phyloP scores from a whole-genome alignment of 352 stramenopile species.

The Phytophthora europaea region DNA sequence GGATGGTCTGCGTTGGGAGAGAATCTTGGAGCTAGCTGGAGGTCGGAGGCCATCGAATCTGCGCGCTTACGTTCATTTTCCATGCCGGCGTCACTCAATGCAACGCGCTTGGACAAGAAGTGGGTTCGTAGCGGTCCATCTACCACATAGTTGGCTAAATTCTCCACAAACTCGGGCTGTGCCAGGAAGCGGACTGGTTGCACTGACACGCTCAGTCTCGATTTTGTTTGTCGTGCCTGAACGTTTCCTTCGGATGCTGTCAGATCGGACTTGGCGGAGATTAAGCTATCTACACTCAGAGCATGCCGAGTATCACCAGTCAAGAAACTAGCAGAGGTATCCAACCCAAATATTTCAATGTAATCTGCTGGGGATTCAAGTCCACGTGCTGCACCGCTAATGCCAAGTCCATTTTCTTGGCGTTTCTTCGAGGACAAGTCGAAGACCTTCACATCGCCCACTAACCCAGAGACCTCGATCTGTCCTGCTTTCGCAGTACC shows the following conservation, averaged over 20 bases:
- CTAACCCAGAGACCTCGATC: conserved; percentile 52
- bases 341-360: conserved; percentile 68
- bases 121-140: conserved; percentile 63
- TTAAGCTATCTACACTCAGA: conserved; percentile 55
- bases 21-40: conserved; percentile 30
- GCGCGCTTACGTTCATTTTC: conserved; percentile 22
- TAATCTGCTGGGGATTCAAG: conserved; percentile 39
- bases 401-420: conserved; percentile 36
- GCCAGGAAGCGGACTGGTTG: conserved; percentile 68
- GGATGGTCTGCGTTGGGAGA: conserved; percentile 24
- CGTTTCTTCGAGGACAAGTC: conserved; percentile 60
- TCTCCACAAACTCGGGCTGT: conserved; percentile 73
- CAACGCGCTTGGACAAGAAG: conserved; percentile 39
- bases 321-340: conserved; percentile 32
- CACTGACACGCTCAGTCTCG: conserved; percentile 49
- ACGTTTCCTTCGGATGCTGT: neutral
- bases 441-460: conserved; percentile 81
- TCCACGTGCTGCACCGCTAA: conserved; percentile 23
- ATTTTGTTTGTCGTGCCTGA: conserved; percentile 32
- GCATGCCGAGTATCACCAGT: conserved; percentile 40
- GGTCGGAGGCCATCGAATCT: conserved; percentile 30
- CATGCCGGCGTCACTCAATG: conserved; percentile 17
- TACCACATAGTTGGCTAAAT: conserved; percentile 61
- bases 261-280: conserved; percentile 35
- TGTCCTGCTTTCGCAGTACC: conserved; percentile 35